These are phyloP conservation scores for Fusarium fujikuroi DNA, from an alignment of 2,329 filamentous ascomycete genomes.

Conservation along the genomic window DNA sequence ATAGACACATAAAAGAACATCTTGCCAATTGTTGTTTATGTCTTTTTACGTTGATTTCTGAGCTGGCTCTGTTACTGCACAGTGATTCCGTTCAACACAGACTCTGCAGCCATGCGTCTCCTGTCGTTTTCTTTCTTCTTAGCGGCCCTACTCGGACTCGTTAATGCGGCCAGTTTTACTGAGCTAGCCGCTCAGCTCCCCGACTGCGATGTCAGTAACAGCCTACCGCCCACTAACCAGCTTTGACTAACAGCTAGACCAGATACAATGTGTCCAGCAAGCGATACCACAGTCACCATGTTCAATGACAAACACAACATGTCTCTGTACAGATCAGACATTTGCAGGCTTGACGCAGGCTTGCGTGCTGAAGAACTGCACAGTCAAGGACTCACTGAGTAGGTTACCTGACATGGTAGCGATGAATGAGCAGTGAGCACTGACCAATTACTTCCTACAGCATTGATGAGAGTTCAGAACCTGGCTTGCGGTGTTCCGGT, in stretches of 20 bases:
- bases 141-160: conserved; percentile 2
- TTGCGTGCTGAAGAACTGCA: conserved; percentile 25
- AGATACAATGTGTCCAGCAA: conserved; percentile 28
- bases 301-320: conserved; percentile 26
- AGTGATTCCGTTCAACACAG: neutral
- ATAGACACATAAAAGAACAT: neutral
- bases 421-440: neutral
- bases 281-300: conserved; percentile 25
- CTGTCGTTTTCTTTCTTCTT: conserved; percentile 8
- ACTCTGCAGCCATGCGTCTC: conserved; percentile 22
- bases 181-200: conserved; percentile 25
- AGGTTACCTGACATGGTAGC: neutral
- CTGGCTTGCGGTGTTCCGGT: conserved; percentile 26
- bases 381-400: conserved; percentile 32
- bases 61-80: neutral
- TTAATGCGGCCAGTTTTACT: conserved; percentile 22
- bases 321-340: conserved; percentile 29
- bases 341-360: conserved; percentile 24
- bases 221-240: no score
- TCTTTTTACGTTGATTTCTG: neutral
- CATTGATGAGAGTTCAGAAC: conserved; percentile 22
- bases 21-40: neutral
- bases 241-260: neutral
- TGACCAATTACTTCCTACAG: neutral
- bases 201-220: conserved; percentile 15